Evolutionary conservation across 164 flowering plant species (phyloP).

Genomic region (Berberis vulgaris): DNA sequence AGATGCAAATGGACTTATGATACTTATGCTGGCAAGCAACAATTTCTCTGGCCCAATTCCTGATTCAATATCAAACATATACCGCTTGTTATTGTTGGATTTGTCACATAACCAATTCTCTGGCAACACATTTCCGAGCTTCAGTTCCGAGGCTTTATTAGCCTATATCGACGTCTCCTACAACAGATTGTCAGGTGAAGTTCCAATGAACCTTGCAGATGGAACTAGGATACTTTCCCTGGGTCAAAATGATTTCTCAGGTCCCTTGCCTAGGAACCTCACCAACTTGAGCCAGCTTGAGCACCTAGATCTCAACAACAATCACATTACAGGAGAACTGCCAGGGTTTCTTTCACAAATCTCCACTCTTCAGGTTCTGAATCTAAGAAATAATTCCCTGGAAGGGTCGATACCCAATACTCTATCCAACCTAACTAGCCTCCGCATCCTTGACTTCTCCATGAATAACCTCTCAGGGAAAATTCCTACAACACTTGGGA

Average conservation of each 20-base stretch:
- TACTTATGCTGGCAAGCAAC: constrained; percentile 36
- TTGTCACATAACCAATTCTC: constrained; percentile 36
- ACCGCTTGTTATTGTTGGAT: constrained; percentile 27
- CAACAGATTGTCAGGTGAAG: constrained; percentile 32
- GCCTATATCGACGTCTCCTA: constrained; percentile 35
- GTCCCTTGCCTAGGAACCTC: constrained; percentile 30
- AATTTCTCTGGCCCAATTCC: constrained; percentile 39
- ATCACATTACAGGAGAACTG: constrained; percentile 31
- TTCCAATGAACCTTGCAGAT: constrained; percentile 29
- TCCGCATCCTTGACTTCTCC: constrained; percentile 42
- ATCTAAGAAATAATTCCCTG: constrained; percentile 32
- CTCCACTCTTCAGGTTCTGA: constrained; percentile 37
- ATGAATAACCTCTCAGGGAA: constrained; percentile 27
- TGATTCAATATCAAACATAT: constrained; percentile 22
- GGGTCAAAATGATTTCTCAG: background rate
- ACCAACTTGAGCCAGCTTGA: constrained; percentile 26
- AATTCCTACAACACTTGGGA: constrained; percentile 27
- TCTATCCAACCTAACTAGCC: constrained; percentile 24
- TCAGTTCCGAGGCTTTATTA: constrained; percentile 16
- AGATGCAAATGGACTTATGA: constrained; percentile 15
- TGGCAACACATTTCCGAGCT: constrained; percentile 27
- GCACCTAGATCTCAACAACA: constrained; percentile 44
- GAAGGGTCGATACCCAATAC: constrained; percentile 25
- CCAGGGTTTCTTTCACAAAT: constrained; percentile 27
- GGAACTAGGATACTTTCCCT: constrained; percentile 4